A percentile compares a stretch with the other conserved stretches of the same genome.
Conservation (phyloP, 306 rosid species). For the Arachis hypogaea region DNA sequence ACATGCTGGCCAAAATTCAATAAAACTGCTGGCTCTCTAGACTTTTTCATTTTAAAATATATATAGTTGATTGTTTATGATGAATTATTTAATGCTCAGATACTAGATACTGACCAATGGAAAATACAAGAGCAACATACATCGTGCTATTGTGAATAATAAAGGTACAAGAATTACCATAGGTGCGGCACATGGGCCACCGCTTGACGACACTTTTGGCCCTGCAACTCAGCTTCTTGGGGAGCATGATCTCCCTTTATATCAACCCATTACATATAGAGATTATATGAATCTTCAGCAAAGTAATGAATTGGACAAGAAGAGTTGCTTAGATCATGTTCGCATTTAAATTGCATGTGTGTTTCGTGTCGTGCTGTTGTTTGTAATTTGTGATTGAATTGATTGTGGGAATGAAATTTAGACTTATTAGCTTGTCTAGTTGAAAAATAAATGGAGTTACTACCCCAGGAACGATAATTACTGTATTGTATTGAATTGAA, state of each 20-base stretch:
- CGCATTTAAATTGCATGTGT: conserved; percentile 31
- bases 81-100: not conserved
- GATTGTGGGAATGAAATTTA: no score
- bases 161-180: conserved; percentile 53
- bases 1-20: no score
- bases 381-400: no score
- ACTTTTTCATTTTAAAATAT: no score
- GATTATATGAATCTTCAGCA: conserved; percentile 54
- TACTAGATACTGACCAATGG: conserved; percentile 44
- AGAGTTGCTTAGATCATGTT: conserved; percentile 52
- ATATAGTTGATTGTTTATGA: not conserved
- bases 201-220: conserved; percentile 44
- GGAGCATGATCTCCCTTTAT: conserved; percentile 30
- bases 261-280: conserved; percentile 47
- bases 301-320: conserved; percentile 36
- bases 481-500: no score
- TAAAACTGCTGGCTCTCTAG: no score
- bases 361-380: no score
- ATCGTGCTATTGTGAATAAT: conserved; percentile 57
- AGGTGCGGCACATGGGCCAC: conserved; percentile 59
- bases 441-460: no score
- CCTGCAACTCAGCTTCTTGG: conserved; percentile 46
- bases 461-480: no score
- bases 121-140: conserved; percentile 65
- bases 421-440: no score